phyloP scores from a whole-genome alignment of 768 basidiomycete genomes.

The Trichaptum fuscoviolaceum region DNA sequence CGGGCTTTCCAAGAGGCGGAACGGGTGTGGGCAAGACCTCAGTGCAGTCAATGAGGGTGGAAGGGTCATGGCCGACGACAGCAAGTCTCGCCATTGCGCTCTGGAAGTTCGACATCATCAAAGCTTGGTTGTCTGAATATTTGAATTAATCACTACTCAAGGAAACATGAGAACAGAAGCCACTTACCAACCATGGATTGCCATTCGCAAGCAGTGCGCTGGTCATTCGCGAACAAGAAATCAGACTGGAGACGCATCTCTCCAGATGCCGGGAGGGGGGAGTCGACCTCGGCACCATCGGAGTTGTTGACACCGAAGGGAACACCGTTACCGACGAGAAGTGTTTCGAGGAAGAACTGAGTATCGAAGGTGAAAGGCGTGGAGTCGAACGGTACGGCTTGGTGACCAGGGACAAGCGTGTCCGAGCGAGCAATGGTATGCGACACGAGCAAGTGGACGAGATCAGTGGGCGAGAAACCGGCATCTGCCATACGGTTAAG shows the following conservation, averaged over 20 bases:
- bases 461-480: slow-evolving; percentile 19
- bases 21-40: slow-evolving; percentile 12
- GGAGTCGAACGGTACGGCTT: slow-evolving; percentile 22
- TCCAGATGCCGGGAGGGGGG: slow-evolving; percentile 29
- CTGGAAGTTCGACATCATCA: slow-evolving; percentile 6
- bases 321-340: slow-evolving; percentile 18
- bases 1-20: slow-evolving; percentile 7
- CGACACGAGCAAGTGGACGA: slow-evolving; percentile 20
- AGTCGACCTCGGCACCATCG: slow-evolving; percentile 30
- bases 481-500: slow-evolving; percentile 20
- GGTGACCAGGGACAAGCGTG: slow-evolving; percentile 20
- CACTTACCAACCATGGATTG: slow-evolving; percentile 33
- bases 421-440: slow-evolving; percentile 23
- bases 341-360: slow-evolving; percentile 21
- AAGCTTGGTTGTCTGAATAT: neutral
- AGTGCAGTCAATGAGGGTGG: slow-evolving; percentile 14
- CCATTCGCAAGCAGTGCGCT: slow-evolving; percentile 45
- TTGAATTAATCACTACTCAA: neutral
- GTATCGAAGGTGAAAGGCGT: slow-evolving; percentile 17
- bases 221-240: slow-evolving; percentile 24
- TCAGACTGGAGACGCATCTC: slow-evolving; percentile 30
- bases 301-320: slow-evolving; percentile 22
- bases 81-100: slow-evolving; percentile 15
- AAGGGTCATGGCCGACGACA: slow-evolving; percentile 11
- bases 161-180: neutral